A percentile compares a stretch with the other conserved stretches of the same genome.
phyloP scores from a whole-genome alignment of 2,329 filamentous ascomycete genomes.

The Microsporum canis region DNA sequence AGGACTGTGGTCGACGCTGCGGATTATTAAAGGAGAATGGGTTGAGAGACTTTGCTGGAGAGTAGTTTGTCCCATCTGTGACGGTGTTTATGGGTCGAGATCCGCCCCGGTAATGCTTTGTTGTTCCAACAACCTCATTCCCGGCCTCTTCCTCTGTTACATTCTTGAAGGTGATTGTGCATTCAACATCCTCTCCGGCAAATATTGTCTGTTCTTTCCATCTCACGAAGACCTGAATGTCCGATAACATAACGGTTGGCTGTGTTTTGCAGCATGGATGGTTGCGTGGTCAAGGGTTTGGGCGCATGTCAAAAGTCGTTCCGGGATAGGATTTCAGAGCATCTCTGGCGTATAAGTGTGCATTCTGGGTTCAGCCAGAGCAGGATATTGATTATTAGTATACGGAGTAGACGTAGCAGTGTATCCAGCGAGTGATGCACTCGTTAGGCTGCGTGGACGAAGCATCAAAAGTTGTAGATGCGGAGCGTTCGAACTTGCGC shows the following conservation, averaged over 20 bases:
- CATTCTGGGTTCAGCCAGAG: background rate
- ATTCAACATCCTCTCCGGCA: slow-evolving; percentile 89
- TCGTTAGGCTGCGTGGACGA: background rate
- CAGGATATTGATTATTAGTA: background rate
- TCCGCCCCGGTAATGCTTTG: slow-evolving; percentile 27
- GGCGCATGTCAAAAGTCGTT: slow-evolving; percentile 1
- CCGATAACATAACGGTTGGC: slow-evolving; percentile 38
- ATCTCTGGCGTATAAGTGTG: background rate
- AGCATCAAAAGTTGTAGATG: background rate
- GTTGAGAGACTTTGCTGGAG: slow-evolving; percentile 29
- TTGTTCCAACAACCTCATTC: slow-evolving; percentile 21
- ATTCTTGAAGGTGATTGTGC: slow-evolving; percentile 94
- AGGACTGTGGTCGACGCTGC: slow-evolving; percentile 27
- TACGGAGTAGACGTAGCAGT: background rate
- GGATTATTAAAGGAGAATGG: slow-evolving; percentile 25
- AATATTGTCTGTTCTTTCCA: slow-evolving; percentile 94
- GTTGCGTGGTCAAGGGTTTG: slow-evolving; percentile 2
- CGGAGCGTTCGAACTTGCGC: background rate
- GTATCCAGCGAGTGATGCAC: background rate
- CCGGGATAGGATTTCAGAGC: background rate
- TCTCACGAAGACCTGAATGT: slow-evolving; percentile 89
- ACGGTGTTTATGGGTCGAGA: slow-evolving; percentile 27
- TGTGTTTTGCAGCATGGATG: slow-evolving; percentile 5
- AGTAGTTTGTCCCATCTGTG: slow-evolving; percentile 28
- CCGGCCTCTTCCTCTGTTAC: slow-evolving; percentile 41